Evolutionary conservation across 2,329 filamentous ascomycete species (phyloP).

Genomic region (Sclerotinia glacialis): DNA sequence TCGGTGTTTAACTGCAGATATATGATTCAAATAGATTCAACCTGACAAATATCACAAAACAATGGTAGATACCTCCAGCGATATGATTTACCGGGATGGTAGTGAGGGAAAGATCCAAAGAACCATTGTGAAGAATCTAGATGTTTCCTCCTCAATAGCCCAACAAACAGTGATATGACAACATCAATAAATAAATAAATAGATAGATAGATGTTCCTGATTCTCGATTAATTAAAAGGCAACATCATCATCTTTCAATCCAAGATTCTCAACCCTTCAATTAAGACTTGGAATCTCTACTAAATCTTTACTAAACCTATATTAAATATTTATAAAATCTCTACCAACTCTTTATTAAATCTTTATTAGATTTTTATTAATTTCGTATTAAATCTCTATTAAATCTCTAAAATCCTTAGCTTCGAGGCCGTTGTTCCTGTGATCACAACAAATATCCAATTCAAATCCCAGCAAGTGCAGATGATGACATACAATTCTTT

Average conservation of each 20-base stretch:
- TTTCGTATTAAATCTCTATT: no score
- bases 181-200: no score
- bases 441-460: constrained; percentile 82
- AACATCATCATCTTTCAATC: not conserved
- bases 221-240: not conserved
- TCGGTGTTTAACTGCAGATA: not conserved
- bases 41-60: no score
- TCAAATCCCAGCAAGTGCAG: constrained; percentile 58
- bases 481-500: constrained; percentile 62
- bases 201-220: no score
- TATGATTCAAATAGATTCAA: no score
- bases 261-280: not conserved
- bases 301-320: not conserved
- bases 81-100: no score
- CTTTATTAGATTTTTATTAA: no score
- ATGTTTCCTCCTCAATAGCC: constrained; percentile 12
- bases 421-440: constrained; percentile 73
- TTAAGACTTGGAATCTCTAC: not conserved
- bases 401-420: not conserved
- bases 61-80: no score
- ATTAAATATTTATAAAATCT: no score
- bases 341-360: not conserved
- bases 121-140: constrained; percentile 18
- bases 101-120: constrained; percentile 1
- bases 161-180: not conserved